Base-by-base conservation (phyloP, 2,329 filamentous ascomycete genomes). In the Lachnellula arida region DNA sequence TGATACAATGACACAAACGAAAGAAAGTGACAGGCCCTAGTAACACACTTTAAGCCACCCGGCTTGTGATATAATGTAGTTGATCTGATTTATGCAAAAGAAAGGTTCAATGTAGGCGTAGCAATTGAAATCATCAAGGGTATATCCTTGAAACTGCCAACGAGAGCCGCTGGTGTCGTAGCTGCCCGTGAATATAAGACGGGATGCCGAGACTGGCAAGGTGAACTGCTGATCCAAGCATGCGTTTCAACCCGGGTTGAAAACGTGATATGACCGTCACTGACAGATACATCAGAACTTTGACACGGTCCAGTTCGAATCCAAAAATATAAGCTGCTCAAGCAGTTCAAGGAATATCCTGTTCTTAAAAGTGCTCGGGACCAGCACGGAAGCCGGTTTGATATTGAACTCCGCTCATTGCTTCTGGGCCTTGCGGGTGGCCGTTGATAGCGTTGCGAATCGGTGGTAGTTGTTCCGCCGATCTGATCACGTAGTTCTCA, bases 341-440 rank as follows among this genome's bases (percentile, higher is more conserved):
- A 22, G n/a, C 5, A 46, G 4, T 11, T 23, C 46, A n/a, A 8
- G 34, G n/a, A 43, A 19, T 43, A n/a, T 19, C 19, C 42, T 47
- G 22, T 23, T 17, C 48, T 47, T 46, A 57, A 40, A 57, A 54
- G 19, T 55, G 59, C 15, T 61, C 60, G 8, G 51, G 42, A 17
- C 51, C 52, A 22, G 58, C 32, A 6, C 59, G 59, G 52, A 63
- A 65, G 11, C 59, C 62, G 49, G 62, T 65, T 34, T 68, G 65
- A 56, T 86, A 87, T 65, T 86, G 83, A 5, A 87, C 81, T 2
- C 84, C 84, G 1, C 81, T 84, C 84, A 87, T 87, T 1, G 81
- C 81, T 22, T 86, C 83, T 1, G 82, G 78, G 34, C 52, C 60
- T 53, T 51, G 19, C 53, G 48, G 32, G 64, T 63, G 55, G 4